phyloP scores from a whole-genome alignment of 176 grass and related monocot species.

The Aechmea fasciata region DNA sequence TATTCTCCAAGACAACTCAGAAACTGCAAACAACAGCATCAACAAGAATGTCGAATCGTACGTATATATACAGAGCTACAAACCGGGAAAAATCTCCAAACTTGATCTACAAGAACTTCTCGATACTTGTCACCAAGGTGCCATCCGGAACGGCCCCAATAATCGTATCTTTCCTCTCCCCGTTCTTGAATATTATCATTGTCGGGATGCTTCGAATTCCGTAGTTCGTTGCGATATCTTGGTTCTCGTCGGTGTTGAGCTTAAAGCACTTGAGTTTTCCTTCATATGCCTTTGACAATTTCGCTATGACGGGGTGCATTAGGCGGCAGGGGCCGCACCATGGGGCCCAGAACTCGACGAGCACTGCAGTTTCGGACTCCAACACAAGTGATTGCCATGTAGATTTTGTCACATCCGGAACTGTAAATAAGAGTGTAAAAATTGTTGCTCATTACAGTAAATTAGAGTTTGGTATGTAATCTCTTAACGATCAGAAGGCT shows the following conservation, averaged over 20 bases:
- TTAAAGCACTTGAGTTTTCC: constrained; percentile 11
- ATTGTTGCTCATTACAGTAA: neutral
- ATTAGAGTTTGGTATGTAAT: too few relatives aligned
- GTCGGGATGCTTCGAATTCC: constrained; percentile 9
- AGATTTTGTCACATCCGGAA: neutral
- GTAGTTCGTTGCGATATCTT: neutral
- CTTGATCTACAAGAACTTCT: neutral
- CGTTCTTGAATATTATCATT: constrained; percentile 5
- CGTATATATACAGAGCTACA: neutral
- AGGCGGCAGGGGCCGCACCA: constrained; percentile 7
- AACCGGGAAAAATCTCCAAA: neutral
- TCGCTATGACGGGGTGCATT: neutral
- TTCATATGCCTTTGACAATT: constrained; percentile 2
- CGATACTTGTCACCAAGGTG: neutral
- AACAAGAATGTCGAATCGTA: too few relatives aligned
- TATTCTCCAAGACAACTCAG: too few relatives aligned
- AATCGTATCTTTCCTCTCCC: neutral
- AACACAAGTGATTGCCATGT: constrained; percentile 4
- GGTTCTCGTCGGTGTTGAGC: constrained; percentile 5
- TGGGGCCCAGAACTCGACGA: constrained; percentile 10
- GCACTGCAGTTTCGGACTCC: neutral
- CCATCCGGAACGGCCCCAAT: constrained; percentile 4
- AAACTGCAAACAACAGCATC: too few relatives aligned
- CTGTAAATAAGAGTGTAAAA: constrained; percentile 1
- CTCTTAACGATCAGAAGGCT: too few relatives aligned